These are phyloP conservation scores for Dactylonectria macrodidyma DNA, from an alignment of 2,329 filamentous ascomycete species.

Conservation along the genomic window DNA sequence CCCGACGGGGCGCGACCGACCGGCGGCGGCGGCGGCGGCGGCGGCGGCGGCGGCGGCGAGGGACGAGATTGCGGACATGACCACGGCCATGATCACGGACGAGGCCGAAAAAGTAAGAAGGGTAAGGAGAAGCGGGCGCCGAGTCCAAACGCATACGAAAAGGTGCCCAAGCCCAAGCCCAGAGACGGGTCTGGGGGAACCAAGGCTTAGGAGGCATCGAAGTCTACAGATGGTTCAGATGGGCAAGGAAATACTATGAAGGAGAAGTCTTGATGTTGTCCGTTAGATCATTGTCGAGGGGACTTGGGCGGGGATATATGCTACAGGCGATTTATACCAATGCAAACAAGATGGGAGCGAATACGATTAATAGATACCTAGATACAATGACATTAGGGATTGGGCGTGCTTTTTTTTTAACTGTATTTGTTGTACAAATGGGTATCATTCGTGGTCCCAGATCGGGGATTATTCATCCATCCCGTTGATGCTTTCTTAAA, in stretches of 20 bases:
- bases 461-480: neutral
- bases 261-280: constrained; percentile 24
- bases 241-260: constrained; percentile 7
- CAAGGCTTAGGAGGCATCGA: constrained; percentile 38
- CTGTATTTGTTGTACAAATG: constrained; percentile 24
- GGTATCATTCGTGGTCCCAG: constrained; percentile 31
- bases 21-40: constrained; percentile 7
- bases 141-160: constrained; percentile 88
- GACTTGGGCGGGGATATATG: constrained; percentile 3
- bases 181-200: constrained; percentile 46
- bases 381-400: constrained; percentile 15
- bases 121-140: constrained; percentile 63
- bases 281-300: constrained; percentile 7
- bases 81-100: constrained; percentile 48
- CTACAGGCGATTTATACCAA: constrained; percentile 15
- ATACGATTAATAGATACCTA: constrained; percentile 24
- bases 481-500: neutral
- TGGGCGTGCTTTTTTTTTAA: neutral
- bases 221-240: neutral
- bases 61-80: constrained; percentile 58
- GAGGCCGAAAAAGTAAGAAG: constrained; percentile 50
- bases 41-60: constrained; percentile 48
- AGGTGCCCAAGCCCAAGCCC: constrained; percentile 69
- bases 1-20: constrained; percentile 46
- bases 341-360: constrained; percentile 17